A percentile compares a stretch with the other conserved stretches of the same genome.
phyloP scores from a whole-genome alignment of 768 basidiomycete genomes.

The Suillus decipiens region DNA sequence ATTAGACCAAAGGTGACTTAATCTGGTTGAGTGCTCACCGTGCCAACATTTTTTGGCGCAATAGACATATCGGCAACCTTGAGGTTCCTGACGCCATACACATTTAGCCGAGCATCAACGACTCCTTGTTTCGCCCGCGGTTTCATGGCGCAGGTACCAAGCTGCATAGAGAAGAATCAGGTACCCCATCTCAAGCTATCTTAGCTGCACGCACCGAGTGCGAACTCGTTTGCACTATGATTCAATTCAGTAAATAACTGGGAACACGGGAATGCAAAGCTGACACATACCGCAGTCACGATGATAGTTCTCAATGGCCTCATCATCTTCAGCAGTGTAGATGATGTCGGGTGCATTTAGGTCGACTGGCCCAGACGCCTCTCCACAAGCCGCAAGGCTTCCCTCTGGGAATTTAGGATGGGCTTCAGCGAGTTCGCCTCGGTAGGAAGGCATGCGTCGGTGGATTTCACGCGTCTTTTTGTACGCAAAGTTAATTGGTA shows the following conservation, averaged over 20 bases:
- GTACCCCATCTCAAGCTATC: slow-evolving; percentile 6
- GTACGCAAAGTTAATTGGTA: slow-evolving; percentile 21
- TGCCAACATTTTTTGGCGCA: slow-evolving; percentile 35
- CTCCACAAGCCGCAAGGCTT: slow-evolving; percentile 11
- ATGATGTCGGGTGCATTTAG: slow-evolving; percentile 38
- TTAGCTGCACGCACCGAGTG: slow-evolving; percentile 39
- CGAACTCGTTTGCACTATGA: slow-evolving; percentile 43
- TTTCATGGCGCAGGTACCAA: slow-evolving; percentile 68
- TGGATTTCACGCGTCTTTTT: slow-evolving; percentile 20
- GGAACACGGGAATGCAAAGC: background rate
- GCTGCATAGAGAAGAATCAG: slow-evolving; percentile 34
- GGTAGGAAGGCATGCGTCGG: slow-evolving; percentile 32
- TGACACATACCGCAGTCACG: slow-evolving; percentile 31
- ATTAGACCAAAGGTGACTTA: background rate
- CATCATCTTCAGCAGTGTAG: slow-evolving; percentile 40
- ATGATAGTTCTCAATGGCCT: slow-evolving; percentile 33
- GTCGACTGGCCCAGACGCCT: slow-evolving; percentile 32
- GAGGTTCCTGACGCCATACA: slow-evolving; percentile 50
- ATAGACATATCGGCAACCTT: slow-evolving; percentile 34
- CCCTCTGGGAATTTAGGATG: slow-evolving; percentile 40
- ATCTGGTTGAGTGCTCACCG: slow-evolving; percentile 21
- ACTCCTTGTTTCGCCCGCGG: slow-evolving; percentile 56
- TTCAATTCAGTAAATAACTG: slow-evolving; percentile 2
- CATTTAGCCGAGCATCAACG: slow-evolving; percentile 58
- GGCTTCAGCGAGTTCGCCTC: slow-evolving; percentile 37